These are phyloP conservation scores for Patellaria atrata DNA, from an alignment of 495 filamentous ascomycete species.

Conservation along the genomic window DNA sequence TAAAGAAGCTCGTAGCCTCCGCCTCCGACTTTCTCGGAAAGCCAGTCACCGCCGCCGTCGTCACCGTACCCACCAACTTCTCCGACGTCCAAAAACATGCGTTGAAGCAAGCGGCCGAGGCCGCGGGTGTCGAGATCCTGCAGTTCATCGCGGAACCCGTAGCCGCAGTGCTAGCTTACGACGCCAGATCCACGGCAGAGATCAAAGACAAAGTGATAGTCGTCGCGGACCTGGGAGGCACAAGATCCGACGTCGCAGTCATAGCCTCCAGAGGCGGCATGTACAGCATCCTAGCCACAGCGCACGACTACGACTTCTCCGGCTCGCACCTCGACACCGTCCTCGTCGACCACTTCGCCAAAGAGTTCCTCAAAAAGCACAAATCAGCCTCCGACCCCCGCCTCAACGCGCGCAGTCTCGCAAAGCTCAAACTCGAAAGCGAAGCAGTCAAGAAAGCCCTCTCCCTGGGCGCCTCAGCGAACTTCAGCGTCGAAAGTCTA, in stretches of 20 bases:
- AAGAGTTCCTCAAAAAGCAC: slow-evolving; percentile 94
- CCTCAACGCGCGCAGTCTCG: slow-evolving; percentile 60
- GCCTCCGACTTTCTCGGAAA: slow-evolving; percentile 87
- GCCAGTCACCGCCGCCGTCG: slow-evolving; percentile 79
- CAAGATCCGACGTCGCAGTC: slow-evolving; percentile 80
- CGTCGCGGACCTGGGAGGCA: slow-evolving; percentile 87
- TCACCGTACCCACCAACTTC: slow-evolving; percentile 91
- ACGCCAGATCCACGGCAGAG: slow-evolving; percentile 64
- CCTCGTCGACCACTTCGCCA: slow-evolving; percentile 88
- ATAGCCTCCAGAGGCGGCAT: slow-evolving; percentile 84
- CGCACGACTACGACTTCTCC: slow-evolving; percentile 84
- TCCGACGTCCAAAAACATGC: slow-evolving; percentile 70
- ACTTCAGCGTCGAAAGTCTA: slow-evolving; percentile 79
- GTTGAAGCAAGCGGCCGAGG: slow-evolving; percentile 59
- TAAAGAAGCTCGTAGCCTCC: slow-evolving; percentile 65
- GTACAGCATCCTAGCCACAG: slow-evolving; percentile 87
- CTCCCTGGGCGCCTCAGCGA: slow-evolving; percentile 72
- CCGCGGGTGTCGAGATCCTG: slow-evolving; percentile 73
- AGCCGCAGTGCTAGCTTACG: slow-evolving; percentile 80
- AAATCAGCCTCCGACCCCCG: slow-evolving; percentile 62
- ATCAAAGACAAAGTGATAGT: slow-evolving; percentile 75
- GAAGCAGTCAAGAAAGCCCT: slow-evolving; percentile 84
- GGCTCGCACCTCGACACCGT: slow-evolving; percentile 74
- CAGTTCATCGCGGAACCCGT: slow-evolving; percentile 92
- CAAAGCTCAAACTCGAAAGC: slow-evolving; percentile 84